A percentile compares a stretch with the other conserved stretches of the same genome.
phyloP scores from a whole-genome alignment of 78 protist genomes.

The Paratrimastix pyriformis region DNA sequence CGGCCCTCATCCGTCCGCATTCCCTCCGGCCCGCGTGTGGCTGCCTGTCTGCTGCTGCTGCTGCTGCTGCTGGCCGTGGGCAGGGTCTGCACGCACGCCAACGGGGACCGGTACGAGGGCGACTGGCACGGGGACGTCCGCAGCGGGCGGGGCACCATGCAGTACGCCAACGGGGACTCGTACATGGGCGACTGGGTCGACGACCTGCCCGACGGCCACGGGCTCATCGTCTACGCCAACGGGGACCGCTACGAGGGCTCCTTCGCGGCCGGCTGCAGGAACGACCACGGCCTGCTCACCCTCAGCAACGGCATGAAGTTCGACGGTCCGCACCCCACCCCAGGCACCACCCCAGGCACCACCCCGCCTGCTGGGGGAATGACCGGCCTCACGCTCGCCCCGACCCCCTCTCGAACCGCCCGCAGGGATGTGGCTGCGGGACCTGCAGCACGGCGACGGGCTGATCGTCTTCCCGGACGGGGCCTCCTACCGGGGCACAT shows the following conservation, averaged over 20 bases:
- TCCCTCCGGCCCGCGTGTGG: too few relatives aligned
- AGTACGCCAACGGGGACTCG: neutral
- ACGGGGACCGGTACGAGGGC: neutral
- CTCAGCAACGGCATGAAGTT: neutral
- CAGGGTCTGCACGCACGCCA: neutral
- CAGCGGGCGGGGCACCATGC: neutral
- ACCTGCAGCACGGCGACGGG: neutral
- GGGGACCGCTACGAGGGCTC: neutral
- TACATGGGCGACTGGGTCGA: conserved; percentile 2
- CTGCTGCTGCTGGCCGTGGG: too few relatives aligned
- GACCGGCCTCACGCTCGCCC: too few relatives aligned
- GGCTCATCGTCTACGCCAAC: conserved; percentile 2
- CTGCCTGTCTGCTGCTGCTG: too few relatives aligned
- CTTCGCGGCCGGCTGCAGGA: neutral
- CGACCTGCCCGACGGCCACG: neutral
- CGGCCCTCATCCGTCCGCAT: too few relatives aligned
- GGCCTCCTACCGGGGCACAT: too few relatives aligned
- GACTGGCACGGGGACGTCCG: conserved; percentile 1
- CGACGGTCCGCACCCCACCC: too few relatives aligned
- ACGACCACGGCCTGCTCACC: neutral
- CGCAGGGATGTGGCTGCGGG: neutral
- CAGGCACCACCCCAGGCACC: too few relatives aligned
- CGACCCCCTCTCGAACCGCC: too few relatives aligned
- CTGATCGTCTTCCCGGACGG: too few relatives aligned
- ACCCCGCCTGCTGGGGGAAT: too few relatives aligned